phyloP scores from a whole-genome alignment of 2,329 filamentous ascomycete genomes.

The Paraphoma sp. region DNA sequence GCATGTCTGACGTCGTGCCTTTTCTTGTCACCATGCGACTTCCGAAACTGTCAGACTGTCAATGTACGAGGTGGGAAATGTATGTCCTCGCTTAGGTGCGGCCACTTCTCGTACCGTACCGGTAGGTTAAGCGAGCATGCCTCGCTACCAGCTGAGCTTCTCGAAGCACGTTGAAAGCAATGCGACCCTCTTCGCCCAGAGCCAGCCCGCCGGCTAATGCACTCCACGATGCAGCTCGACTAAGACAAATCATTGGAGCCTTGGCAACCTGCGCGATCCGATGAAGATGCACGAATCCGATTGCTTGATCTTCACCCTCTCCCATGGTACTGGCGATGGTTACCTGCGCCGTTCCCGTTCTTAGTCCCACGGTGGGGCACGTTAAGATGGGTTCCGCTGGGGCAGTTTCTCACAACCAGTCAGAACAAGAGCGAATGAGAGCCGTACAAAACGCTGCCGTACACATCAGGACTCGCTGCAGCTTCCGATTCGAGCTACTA shows the following conservation, averaged over 20 bases:
- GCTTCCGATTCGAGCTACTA: too few relatives aligned
- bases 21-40: too few relatives aligned
- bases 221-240: not conserved
- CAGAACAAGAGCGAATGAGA: not conserved
- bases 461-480: not conserved
- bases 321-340: not conserved
- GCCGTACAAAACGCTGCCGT: not conserved
- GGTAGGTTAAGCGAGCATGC: too few relatives aligned
- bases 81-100: too few relatives aligned
- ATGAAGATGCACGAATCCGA: not conserved
- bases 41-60: too few relatives aligned
- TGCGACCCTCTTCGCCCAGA: too few relatives aligned
- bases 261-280: not conserved
- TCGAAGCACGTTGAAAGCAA: too few relatives aligned
- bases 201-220: not conserved
- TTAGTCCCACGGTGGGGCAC: not conserved
- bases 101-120: too few relatives aligned
- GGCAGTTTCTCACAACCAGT: not conserved
- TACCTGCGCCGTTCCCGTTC: not conserved
- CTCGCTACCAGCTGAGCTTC: too few relatives aligned
- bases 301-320: constrained; percentile 1
- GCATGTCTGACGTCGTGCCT: too few relatives aligned
- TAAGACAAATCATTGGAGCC: not conserved
- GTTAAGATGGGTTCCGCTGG: not conserved
- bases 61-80: too few relatives aligned